Base-by-base conservation (phyloP, 2,329 filamentous ascomycete genomes). In the Niveomyces coronatus region DNA sequence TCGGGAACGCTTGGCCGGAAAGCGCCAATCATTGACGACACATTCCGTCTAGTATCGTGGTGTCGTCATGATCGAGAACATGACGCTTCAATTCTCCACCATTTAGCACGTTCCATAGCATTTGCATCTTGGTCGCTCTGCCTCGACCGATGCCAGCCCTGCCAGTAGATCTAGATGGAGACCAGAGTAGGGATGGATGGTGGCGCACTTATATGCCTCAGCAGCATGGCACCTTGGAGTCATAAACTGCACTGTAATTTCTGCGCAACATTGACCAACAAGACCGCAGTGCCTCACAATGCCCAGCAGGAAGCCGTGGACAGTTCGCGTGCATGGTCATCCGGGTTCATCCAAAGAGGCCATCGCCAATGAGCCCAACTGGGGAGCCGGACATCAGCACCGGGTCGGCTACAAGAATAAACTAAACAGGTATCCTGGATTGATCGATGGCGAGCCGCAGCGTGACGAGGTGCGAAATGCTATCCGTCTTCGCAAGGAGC, bases 291-390 rank as follows among this genome's bases (percentile, higher is more conserved):
- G 11, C 7, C 22, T 24, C 22, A 7, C 11, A 24, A 24, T 24
- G 22, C 7, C 22, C 22, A 31, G n/a, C 10, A 14, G 22, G 16
- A 37, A 37, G 9, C n/a, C 26, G 6, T 39, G 37, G 37, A 17
- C 20, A 13, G 35, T 43, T 28, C 35, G 37, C 15, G 37, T 45
- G 3, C 35, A 29, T 7, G 29, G 28, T 18, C 61, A 63, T 45
- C 58, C 59, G 0, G 64, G 63, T 5, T 65, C 62, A 1, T 51
- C 57, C 1, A 46, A 43, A 4, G 44, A 56, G 18, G 64, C 65
- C 10, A 63, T 68, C 22, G 49, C 51, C 13, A 48, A 58, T 5
- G 65, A 68, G 45, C 63, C 64, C 2, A 51, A 65, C 31, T 68
- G 65, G 64, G 45, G 44, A 11, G 43, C 44, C 1, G 52, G 51